These are phyloP conservation scores for Trypanosoma caninum DNA, from an alignment of 208 protist genomes.

Conservation along the genomic window DNA sequence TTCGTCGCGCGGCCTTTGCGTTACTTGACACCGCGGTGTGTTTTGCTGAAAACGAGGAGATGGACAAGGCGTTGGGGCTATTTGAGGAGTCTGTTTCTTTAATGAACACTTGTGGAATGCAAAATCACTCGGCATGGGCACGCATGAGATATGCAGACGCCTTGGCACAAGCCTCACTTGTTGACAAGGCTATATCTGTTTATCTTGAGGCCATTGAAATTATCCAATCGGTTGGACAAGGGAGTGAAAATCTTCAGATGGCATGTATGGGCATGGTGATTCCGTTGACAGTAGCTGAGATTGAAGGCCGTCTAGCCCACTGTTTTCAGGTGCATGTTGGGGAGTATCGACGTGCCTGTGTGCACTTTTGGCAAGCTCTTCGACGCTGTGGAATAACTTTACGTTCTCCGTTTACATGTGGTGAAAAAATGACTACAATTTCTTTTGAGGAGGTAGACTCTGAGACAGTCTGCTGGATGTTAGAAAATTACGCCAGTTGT, in stretches of 20 bases:
- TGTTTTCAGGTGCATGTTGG: slow-evolving; percentile 71
- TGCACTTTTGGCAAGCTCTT: slow-evolving; percentile 54
- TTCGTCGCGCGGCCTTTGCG: slow-evolving; percentile 40
- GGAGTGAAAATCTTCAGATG: slow-evolving; percentile 13
- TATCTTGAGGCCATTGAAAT: slow-evolving; percentile 48
- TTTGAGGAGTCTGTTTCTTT: slow-evolving; percentile 51
- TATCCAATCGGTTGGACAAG: slow-evolving; percentile 21
- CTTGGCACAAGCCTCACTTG: slow-evolving; percentile 38
- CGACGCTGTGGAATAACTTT: slow-evolving; percentile 20
- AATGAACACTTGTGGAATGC: slow-evolving; percentile 42
- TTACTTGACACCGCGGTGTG: slow-evolving; percentile 61
- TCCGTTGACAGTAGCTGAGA: slow-evolving; percentile 34
- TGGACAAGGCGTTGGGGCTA: slow-evolving; percentile 50
- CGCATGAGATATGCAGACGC: slow-evolving; percentile 64
- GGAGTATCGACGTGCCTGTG: slow-evolving; percentile 58
- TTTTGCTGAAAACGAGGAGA: slow-evolving; percentile 39
- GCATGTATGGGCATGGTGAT: slow-evolving; percentile 34
- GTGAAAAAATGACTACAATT: neutral
- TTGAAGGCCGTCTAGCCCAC: slow-evolving; percentile 64
- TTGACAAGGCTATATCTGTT: slow-evolving; percentile 56
- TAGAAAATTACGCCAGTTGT: slow-evolving; percentile 65
- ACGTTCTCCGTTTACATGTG: slow-evolving; percentile 10
- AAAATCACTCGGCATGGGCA: slow-evolving; percentile 45
- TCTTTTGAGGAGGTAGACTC: slow-evolving; percentile 29
- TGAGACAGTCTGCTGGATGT: slow-evolving; percentile 53